Conservation (phyloP, 2,329 filamentous ascomycete species). For the Lachnellula subtilissima region DNA sequence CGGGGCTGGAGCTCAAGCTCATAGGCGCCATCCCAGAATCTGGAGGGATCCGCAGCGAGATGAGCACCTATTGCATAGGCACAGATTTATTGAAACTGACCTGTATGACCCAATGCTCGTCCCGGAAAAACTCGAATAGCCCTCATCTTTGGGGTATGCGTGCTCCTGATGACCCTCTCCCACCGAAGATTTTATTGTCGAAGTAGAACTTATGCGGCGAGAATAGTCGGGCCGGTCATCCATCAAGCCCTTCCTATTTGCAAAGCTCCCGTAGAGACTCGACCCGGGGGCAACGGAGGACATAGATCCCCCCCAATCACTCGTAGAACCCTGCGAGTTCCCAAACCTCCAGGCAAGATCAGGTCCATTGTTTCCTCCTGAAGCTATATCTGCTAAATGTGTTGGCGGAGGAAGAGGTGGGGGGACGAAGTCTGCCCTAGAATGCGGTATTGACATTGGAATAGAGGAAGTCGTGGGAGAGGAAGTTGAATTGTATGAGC, state of each 20-base stretch:
- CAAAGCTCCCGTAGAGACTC: constrained; percentile 43
- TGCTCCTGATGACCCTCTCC: constrained; percentile 35
- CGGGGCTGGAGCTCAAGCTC: not conserved
- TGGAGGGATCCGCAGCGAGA: not conserved
- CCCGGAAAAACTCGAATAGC: constrained; percentile 33
- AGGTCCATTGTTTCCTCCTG: constrained; percentile 51
- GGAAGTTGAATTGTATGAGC: constrained; percentile 27
- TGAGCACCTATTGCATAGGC: no score
- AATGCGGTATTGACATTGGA: constrained; percentile 60
- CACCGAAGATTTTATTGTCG: constrained; percentile 42
- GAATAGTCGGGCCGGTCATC: constrained; percentile 26
- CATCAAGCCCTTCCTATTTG: constrained; percentile 25
- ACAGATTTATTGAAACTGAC: constrained; percentile 21
- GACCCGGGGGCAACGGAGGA: constrained; percentile 45
- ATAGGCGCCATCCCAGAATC: not conserved
- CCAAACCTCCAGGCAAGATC: constrained; percentile 61
- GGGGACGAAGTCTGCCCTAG: constrained; percentile 43
- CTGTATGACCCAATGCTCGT: constrained; percentile 29
- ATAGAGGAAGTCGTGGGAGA: constrained; percentile 39
- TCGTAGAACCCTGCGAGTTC: constrained; percentile 45
- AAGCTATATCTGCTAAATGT: constrained; percentile 51
- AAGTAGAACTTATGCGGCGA: constrained; percentile 35
- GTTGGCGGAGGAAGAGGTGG: constrained; percentile 62
- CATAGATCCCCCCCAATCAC: constrained; percentile 38
- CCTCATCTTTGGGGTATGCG: constrained; percentile 31